Conservation (phyloP, 441 rosid species). For the Adansonia madagascariensis region DNA sequence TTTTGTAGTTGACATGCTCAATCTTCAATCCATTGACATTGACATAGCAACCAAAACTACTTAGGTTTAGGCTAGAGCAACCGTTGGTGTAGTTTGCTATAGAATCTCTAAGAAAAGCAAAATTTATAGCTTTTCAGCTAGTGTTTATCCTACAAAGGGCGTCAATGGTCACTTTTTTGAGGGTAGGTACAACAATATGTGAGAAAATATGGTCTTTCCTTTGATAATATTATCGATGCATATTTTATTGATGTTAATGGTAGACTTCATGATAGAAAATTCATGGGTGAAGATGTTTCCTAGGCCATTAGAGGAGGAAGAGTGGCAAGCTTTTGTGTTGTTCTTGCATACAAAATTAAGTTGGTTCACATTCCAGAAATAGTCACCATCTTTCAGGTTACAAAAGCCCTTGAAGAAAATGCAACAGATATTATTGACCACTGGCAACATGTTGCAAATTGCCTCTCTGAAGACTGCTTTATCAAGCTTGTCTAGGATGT, state of each 20-base stretch:
- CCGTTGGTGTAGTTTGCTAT: conserved; percentile 48
- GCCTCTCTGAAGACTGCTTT: conserved; percentile 37
- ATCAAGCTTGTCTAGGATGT: conserved; percentile 39
- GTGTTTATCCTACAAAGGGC: conserved; percentile 50
- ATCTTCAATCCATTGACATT: conserved; percentile 39
- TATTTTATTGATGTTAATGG: conserved; percentile 44
- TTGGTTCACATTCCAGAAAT: conserved; percentile 41
- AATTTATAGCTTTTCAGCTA: conserved; percentile 45
- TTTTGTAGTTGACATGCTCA: conserved; percentile 49
- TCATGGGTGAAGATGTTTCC: conserved; percentile 56
- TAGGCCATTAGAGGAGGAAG: conserved; percentile 60
- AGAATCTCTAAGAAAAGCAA: conserved; percentile 37
- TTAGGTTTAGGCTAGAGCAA: conserved; percentile 49
- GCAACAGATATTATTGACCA: conserved; percentile 42
- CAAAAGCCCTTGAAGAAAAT: conserved; percentile 35
- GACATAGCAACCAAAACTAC: conserved; percentile 34
- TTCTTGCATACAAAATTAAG: conserved; percentile 44
- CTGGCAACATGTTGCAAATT: conserved; percentile 50
- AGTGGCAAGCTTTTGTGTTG: conserved; percentile 50
- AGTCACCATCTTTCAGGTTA: conserved; percentile 40
- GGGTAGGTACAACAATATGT: conserved; percentile 57
- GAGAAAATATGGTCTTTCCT: conserved; percentile 50
- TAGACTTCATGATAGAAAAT: conserved; percentile 37
- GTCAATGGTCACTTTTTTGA: conserved; percentile 52
- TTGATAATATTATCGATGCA: conserved; percentile 48